Evolutionary conservation across 2,329 filamentous ascomycete species (phyloP).

Genomic region (Colletotrichum caudatum): DNA sequence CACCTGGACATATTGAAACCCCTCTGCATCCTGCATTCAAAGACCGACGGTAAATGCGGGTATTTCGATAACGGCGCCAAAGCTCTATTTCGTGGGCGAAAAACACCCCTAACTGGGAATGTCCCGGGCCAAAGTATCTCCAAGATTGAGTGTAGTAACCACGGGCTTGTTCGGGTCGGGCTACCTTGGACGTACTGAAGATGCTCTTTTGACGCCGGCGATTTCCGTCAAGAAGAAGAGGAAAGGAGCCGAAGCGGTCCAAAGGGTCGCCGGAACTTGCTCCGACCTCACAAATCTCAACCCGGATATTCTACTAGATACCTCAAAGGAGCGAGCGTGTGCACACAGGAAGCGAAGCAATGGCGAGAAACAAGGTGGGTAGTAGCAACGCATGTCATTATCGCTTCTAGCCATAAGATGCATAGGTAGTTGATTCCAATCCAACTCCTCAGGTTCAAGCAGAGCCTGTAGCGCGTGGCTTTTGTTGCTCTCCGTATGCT

Average conservation of each 20-base stretch:
- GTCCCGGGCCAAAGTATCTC: background rate
- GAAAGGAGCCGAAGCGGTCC: background rate
- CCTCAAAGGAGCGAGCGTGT: background rate
- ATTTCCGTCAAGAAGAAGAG: background rate
- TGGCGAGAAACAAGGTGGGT: background rate
- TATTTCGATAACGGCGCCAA: background rate
- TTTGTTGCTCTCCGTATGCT: background rate
- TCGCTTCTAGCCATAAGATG: background rate
- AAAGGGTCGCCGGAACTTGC: background rate
- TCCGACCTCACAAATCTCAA: background rate
- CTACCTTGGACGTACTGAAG: background rate
- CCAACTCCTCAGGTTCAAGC: background rate
- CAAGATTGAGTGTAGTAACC: background rate
- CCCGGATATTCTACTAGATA: background rate
- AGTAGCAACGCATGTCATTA: background rate
- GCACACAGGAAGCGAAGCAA: background rate
- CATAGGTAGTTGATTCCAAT: background rate
- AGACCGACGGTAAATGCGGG: background rate
- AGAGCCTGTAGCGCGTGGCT: background rate
- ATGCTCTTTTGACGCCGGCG: background rate
- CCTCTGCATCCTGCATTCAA: background rate
- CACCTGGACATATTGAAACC: conserved; percentile 16
- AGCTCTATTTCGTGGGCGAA: background rate
- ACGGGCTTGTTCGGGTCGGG: background rate
- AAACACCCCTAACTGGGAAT: background rate